These are phyloP conservation scores for Stentor coeruleus DNA, from an alignment of 73 alveolate species.

Conservation along the genomic window DNA sequence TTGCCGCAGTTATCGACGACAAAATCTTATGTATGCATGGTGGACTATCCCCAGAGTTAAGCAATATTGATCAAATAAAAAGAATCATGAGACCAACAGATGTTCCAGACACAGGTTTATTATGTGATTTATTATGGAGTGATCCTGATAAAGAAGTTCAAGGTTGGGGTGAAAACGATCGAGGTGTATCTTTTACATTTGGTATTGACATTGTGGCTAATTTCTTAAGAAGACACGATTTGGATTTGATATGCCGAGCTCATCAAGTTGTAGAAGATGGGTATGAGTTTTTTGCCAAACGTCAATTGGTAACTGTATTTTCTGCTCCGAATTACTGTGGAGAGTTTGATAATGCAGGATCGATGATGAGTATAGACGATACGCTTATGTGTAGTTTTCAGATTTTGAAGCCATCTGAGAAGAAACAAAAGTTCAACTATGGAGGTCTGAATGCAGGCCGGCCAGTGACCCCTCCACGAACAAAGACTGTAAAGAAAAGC, in stretches of 20 bases:
- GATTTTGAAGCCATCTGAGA: conserved; percentile 88
- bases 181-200: conserved; percentile 88
- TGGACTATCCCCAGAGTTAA: conserved; percentile 90
- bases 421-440: conserved; percentile 42
- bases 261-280: conserved; percentile 98
- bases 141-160: conserved; percentile 91
- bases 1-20: conserved; percentile 92
- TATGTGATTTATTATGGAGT: conserved; percentile 92
- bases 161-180: conserved; percentile 95
- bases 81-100: conserved; percentile 81
- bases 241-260: conserved; percentile 93
- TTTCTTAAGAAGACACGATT: conserved; percentile 81
- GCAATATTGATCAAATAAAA: conserved; percentile 76
- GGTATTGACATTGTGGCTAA: conserved; percentile 78
- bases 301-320: conserved; percentile 88
- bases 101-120: conserved; percentile 82
- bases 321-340: conserved; percentile 97
- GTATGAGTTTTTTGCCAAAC: conserved; percentile 88
- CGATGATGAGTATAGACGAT: conserved; percentile 95
- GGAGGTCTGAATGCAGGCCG: conserved; percentile 64
- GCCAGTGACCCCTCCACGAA: conserved; percentile 70
- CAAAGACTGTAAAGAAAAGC: too few relatives aligned
- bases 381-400: conserved; percentile 90
- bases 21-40: conserved; percentile 95
- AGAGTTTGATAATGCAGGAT: conserved; percentile 87